Percentiles rank a stretch among this genome's conserved stretches.
These are phyloP conservation scores for Phytophthora multivora DNA, from an alignment of 352 stramenopile species.

Conservation along the genomic window DNA sequence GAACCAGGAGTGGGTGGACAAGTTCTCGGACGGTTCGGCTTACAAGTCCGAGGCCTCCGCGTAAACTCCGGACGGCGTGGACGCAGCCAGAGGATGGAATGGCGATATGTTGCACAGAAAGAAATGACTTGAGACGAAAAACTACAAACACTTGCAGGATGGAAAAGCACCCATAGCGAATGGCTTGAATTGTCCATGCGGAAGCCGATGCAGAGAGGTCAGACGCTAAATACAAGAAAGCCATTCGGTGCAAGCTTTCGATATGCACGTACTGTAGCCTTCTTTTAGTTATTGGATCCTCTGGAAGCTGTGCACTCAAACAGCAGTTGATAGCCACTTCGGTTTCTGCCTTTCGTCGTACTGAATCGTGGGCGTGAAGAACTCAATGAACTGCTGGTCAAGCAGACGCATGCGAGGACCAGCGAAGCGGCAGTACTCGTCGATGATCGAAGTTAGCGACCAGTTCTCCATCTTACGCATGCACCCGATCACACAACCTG, in stretches of 20 bases:
- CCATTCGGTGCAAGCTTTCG: conserved; percentile 28
- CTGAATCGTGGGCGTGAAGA: conserved; percentile 78
- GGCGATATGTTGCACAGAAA: conserved; percentile 29
- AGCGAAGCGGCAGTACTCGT: conserved; percentile 89
- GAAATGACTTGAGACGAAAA: conserved; percentile 30
- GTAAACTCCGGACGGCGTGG: conserved; percentile 31
- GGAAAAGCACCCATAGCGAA: conserved; percentile 18
- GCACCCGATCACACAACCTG: conserved; percentile 85
- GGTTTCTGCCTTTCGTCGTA: conserved; percentile 84
- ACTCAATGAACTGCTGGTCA: conserved; percentile 92
- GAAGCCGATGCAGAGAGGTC: conserved; percentile 29
- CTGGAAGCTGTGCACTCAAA: background rate
- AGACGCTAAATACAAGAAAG: conserved; percentile 40
- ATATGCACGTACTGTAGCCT: conserved; percentile 2
- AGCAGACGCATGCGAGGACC: conserved; percentile 83
- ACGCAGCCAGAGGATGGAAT: conserved; percentile 10
- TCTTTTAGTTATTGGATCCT: conserved; percentile 6
- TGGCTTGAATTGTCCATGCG: conserved; percentile 30
- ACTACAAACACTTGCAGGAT: conserved; percentile 32
- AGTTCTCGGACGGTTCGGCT: conserved; percentile 91
- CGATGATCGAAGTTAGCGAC: conserved; percentile 87
- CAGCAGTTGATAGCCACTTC: conserved; percentile 52
- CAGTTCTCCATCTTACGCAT: conserved; percentile 90
- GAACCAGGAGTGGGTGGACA: conserved; percentile 95
- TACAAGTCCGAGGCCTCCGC: conserved; percentile 80